Percentiles rank a stretch among this genome's conserved stretches.
Conservation (phyloP, 73 alveolate genomes). For the Paramecium octaurelia region DNA sequence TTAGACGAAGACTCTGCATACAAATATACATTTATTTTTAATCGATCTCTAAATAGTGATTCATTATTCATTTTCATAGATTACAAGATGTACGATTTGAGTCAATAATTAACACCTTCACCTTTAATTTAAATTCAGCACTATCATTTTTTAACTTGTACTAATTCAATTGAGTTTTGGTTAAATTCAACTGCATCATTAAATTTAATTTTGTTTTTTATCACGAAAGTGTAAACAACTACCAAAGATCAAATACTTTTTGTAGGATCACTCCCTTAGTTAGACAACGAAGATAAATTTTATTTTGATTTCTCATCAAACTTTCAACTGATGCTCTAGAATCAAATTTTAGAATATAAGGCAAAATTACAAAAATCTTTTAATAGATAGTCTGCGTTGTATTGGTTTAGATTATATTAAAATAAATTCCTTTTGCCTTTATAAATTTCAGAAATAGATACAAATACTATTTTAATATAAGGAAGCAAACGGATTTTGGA, state of each 20-base stretch:
- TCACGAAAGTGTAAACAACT: background rate
- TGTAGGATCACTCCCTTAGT: background rate
- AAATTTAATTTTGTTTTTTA: background rate
- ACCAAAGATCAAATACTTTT: background rate
- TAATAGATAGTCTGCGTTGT: background rate
- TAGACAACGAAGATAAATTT: background rate
- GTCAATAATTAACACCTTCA: background rate
- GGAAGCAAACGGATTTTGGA: background rate
- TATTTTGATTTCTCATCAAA: background rate
- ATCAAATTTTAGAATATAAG: background rate
- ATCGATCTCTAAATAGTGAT: background rate
- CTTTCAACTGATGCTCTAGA: background rate
- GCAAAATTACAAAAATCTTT: background rate
- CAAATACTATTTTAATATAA: background rate
- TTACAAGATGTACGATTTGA: background rate
- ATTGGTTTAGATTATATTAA: background rate
- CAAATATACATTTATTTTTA: background rate
- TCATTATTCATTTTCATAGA: background rate
- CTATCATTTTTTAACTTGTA: background rate
- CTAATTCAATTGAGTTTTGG: background rate
- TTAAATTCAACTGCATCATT: background rate
- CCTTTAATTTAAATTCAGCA: background rate
- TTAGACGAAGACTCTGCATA: background rate
- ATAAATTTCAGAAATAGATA: background rate
- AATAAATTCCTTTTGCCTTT: background rate